phyloP scores from a whole-genome alignment of 2,329 filamentous ascomycete genomes.

The Helotiales sp. region DNA sequence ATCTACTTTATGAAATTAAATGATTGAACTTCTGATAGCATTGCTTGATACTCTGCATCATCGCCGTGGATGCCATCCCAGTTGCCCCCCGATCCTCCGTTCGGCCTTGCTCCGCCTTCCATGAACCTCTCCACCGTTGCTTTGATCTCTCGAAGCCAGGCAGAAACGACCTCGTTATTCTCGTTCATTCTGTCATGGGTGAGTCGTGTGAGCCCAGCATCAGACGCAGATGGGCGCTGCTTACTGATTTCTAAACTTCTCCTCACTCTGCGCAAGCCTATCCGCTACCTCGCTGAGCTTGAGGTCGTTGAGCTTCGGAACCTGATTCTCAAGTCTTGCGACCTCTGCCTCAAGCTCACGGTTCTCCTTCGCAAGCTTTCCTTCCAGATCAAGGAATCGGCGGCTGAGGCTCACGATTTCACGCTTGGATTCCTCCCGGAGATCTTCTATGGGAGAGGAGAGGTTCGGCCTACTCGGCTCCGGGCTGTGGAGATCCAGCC shows the following conservation, averaged over 20 bases:
- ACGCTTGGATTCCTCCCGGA: neutral
- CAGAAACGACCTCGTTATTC: neutral
- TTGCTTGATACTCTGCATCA: neutral
- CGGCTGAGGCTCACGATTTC: neutral
- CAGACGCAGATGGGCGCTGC: neutral
- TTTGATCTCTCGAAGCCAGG: neutral
- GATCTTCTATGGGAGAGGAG: neutral
- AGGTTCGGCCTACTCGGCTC: neutral
- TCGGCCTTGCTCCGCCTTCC: neutral
- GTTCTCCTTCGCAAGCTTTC: neutral
- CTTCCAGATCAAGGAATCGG: neutral
- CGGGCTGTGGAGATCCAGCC: neutral
- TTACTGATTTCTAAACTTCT: neutral
- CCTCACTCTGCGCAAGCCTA: neutral
- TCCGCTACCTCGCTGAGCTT: too few species aligned
- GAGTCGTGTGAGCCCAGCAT: neutral
- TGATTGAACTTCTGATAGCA: neutral
- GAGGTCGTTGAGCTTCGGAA: too few species aligned
- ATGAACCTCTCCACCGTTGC: neutral
- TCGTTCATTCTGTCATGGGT: neutral
- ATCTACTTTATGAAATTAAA: neutral
- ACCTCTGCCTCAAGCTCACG: neutral
- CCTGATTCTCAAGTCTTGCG: neutral
- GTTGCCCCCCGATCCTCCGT: neutral
- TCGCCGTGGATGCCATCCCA: neutral